phyloP scores from a whole-genome alignment of 2,329 filamentous ascomycete genomes.

The Fusarium mundagurra region DNA sequence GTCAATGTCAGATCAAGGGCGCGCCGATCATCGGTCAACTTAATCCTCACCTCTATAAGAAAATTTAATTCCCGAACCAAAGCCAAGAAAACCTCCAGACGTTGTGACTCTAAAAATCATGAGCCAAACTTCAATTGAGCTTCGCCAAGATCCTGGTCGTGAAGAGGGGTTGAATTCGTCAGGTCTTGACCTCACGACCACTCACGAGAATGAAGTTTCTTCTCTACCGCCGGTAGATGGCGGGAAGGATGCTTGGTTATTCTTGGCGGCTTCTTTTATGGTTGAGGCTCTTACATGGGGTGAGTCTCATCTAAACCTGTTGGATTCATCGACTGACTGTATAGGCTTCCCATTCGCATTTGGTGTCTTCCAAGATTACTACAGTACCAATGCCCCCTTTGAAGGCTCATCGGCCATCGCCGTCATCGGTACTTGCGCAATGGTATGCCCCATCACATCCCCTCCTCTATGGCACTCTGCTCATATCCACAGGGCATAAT shows the following conservation, averaged over 20 bases:
- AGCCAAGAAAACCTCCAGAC: no score
- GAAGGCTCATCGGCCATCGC: constrained; percentile 63
- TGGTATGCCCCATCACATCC: constrained; percentile 52
- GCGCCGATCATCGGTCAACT: constrained; percentile 1
- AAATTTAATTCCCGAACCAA: background rate
- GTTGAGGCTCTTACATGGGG: constrained; percentile 50
- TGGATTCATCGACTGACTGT: background rate
- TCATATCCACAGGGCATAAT: constrained; percentile 57
- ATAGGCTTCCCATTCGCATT: constrained; percentile 74
- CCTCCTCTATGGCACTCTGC: background rate
- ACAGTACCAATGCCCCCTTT: constrained; percentile 68
- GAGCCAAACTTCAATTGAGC: constrained; percentile 4
- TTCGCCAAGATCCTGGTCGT: background rate
- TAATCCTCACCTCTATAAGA: background rate
- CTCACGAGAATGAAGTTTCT: background rate
- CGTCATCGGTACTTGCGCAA: constrained; percentile 71
- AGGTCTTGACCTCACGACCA: background rate
- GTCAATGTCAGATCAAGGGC: constrained; percentile 13
- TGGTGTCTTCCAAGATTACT: constrained; percentile 77
- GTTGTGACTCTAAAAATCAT: no score
- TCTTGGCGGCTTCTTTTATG: constrained; percentile 46
- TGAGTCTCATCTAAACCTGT: background rate
- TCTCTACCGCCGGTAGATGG: constrained; percentile 45
- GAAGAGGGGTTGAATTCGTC: background rate
- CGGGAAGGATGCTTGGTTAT: constrained; percentile 49